Percentiles rank a stretch among this genome's conserved stretches.
Evolutionary conservation across 345 rosid genomes (phyloP).

Genomic region (Litchi chinensis): DNA sequence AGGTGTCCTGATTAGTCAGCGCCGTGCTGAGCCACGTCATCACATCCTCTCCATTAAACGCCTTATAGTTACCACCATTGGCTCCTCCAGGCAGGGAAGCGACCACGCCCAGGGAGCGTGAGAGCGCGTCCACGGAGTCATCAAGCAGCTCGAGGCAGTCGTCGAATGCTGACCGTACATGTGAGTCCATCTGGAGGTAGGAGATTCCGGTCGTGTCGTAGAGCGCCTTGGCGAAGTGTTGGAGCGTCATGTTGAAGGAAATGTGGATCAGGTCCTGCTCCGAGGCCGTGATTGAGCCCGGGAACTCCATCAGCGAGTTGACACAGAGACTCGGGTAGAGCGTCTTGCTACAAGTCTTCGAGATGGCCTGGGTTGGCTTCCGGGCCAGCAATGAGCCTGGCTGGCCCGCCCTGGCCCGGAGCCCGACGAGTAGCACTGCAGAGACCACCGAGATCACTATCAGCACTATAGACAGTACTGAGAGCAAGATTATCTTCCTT

Average conservation of each 20-base stretch:
- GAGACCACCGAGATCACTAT: conserved; percentile 65
- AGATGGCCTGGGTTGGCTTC: conserved; percentile 79
- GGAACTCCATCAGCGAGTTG: conserved; percentile 65
- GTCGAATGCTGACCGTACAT: conserved; percentile 72
- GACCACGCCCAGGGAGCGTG: conserved; percentile 64
- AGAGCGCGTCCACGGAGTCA: conserved; percentile 77
- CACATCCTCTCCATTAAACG: conserved; percentile 54
- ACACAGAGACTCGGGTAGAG: conserved; percentile 70
- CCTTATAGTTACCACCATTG: background rate
- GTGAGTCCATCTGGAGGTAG: conserved; percentile 58
- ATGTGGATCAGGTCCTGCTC: conserved; percentile 84
- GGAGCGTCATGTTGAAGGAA: conserved; percentile 90
- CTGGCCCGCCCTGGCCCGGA: conserved; percentile 29
- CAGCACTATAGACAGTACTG: conserved; percentile 43
- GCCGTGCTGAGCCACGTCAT: conserved; percentile 95
- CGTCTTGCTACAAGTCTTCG: conserved; percentile 62
- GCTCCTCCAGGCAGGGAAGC: conserved; percentile 20
- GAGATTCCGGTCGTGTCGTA: conserved; percentile 57
- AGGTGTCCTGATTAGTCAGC: conserved; percentile 92
- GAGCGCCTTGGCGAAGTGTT: conserved; percentile 76
- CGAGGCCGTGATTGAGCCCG: conserved; percentile 59
- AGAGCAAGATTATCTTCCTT: conserved; percentile 49
- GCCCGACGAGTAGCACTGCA: conserved; percentile 43
- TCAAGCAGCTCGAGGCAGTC: conserved; percentile 90
- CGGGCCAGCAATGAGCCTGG: conserved; percentile 25